These are phyloP conservation scores for Fragaria iinumae DNA, from an alignment of 306 rosid species.

Conservation along the genomic window DNA sequence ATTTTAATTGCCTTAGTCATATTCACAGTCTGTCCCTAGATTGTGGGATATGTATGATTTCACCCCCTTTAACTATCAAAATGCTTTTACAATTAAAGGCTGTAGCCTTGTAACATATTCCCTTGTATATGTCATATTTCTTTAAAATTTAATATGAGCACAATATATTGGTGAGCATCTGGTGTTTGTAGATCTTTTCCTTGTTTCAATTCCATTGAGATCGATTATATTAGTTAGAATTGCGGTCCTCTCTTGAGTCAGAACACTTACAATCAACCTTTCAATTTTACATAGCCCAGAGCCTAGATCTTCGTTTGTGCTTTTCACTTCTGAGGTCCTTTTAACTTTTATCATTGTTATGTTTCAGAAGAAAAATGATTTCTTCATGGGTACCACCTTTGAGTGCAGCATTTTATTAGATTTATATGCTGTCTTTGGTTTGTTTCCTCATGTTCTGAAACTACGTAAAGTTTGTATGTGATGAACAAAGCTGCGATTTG, in stretches of 20 bases:
- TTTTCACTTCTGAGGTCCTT: background rate
- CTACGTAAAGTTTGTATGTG: background rate
- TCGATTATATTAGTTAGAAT: background rate
- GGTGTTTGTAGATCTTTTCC: background rate
- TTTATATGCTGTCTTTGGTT: background rate
- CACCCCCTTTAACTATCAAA: background rate
- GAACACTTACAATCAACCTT: background rate
- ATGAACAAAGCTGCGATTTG: background rate
- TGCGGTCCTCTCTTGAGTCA: background rate
- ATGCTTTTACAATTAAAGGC: background rate
- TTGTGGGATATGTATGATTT: background rate
- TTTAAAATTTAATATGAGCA: background rate
- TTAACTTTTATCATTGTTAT: background rate
- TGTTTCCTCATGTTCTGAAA: background rate
- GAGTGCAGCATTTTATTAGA: background rate
- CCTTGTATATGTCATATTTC: background rate
- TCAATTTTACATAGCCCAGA: background rate
- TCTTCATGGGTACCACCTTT: background rate
- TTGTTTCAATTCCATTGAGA: background rate
- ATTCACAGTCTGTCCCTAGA: background rate
- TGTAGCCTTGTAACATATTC: background rate
- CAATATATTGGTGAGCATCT: background rate
- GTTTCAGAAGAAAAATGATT: background rate
- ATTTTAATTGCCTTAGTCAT: slow-evolving; percentile 13
- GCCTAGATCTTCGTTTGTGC: background rate